Percentiles rank a stretch among this genome's conserved stretches.
phyloP scores from a whole-genome alignment of 2,329 filamentous ascomycete genomes.

The Fusarium nurragi region DNA sequence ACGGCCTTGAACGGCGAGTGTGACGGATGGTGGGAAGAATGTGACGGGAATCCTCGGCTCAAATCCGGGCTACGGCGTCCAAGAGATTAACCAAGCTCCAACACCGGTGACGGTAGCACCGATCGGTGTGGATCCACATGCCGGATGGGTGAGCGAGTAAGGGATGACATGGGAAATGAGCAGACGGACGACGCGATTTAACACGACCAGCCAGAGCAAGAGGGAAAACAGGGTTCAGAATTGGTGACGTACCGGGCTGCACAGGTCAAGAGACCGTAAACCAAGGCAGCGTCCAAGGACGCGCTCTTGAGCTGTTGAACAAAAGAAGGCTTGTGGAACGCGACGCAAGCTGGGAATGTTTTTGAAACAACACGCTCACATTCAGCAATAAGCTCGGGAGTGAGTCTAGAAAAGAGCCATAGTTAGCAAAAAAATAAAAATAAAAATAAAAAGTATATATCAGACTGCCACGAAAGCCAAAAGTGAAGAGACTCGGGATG shows the following conservation, averaged over 20 bases:
- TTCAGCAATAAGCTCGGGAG: constrained; percentile 66
- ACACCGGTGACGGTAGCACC: constrained; percentile 37
- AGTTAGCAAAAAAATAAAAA: constrained; percentile 40
- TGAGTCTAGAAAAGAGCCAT: constrained; percentile 52
- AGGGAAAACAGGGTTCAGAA: constrained; percentile 28
- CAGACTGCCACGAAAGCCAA: neutral
- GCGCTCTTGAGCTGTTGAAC: constrained; percentile 68
- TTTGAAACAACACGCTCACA: constrained; percentile 70
- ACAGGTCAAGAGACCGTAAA: constrained; percentile 66
- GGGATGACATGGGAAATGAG: constrained; percentile 36
- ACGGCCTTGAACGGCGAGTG: neutral
- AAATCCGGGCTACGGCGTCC: constrained; percentile 31
- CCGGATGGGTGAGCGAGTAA: constrained; percentile 38
- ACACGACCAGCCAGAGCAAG: constrained; percentile 14
- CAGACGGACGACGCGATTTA: constrained; percentile 19
- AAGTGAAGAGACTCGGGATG: constrained; percentile 16
- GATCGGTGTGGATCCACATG: constrained; percentile 41
- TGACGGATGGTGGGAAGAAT: constrained; percentile 9
- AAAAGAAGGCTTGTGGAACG: constrained; percentile 71
- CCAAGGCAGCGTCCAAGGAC: constrained; percentile 64
- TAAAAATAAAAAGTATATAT: too few species aligned
- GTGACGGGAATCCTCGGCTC: constrained; percentile 36
- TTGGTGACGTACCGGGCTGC: constrained; percentile 63
- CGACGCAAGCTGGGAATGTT: constrained; percentile 68
- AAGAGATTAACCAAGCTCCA: constrained; percentile 14